These are phyloP conservation scores for Fusarium nodosum DNA, from an alignment of 2,329 filamentous ascomycete species.

Conservation along the genomic window DNA sequence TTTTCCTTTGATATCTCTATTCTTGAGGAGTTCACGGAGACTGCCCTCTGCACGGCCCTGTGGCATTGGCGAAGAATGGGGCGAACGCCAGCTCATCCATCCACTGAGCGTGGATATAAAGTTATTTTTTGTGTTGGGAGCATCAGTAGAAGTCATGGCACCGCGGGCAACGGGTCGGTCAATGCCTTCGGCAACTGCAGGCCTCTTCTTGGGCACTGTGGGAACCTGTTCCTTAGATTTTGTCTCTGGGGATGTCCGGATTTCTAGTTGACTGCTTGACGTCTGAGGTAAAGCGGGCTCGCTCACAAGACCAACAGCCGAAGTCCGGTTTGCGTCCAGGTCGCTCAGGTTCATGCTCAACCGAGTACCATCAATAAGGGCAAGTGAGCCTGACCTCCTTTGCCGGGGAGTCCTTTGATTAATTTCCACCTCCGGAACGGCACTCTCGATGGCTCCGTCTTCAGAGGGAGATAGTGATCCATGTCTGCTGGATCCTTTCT, in stretches of 20 bases:
- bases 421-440: constrained; percentile 33
- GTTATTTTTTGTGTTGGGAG: constrained; percentile 46
- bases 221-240: constrained; percentile 42
- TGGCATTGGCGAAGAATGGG: constrained; percentile 43
- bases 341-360: constrained; percentile 51
- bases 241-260: constrained; percentile 55
- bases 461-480: constrained; percentile 53
- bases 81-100: constrained; percentile 62
- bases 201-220: constrained; percentile 32
- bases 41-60: constrained; percentile 68
- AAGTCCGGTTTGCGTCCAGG: constrained; percentile 51
- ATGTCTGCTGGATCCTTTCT: constrained; percentile 53
- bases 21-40: constrained; percentile 65
- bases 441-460: constrained; percentile 50
- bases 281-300: constrained; percentile 70
- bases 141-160: constrained; percentile 47
- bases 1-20: constrained; percentile 55
- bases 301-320: constrained; percentile 63
- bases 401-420: constrained; percentile 42
- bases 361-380: constrained; percentile 56
- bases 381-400: constrained; percentile 53
- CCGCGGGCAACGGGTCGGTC: constrained; percentile 50
- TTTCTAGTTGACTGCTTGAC: constrained; percentile 65
- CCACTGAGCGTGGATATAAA: constrained; percentile 58
- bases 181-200: constrained; percentile 40